A percentile compares a stretch with the other conserved stretches of the same genome.
Conservation (phyloP, 2,329 filamentous ascomycete species). For the Sporothrix protearum region DNA sequence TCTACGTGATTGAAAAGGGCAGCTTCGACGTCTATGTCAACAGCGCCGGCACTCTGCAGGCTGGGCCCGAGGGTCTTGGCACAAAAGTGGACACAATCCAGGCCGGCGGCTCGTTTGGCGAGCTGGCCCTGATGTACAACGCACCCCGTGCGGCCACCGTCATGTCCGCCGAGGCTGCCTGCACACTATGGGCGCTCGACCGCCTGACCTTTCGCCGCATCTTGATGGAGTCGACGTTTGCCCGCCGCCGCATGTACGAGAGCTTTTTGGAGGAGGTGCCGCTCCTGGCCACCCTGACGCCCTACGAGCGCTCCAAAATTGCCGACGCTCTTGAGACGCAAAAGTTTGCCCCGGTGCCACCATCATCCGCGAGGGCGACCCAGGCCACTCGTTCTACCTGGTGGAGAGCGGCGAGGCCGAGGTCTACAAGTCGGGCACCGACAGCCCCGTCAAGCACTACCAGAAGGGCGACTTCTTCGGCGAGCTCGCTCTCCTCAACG, state of each 20-base stretch:
- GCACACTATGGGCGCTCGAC: conserved; percentile 90
- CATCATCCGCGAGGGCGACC: conserved; percentile 90
- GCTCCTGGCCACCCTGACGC: conserved; percentile 74
- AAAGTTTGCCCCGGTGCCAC: conserved; percentile 75
- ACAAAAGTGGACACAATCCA: conserved; percentile 76
- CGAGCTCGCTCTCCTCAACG: conserved; percentile 87
- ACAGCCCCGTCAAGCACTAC: conserved; percentile 73
- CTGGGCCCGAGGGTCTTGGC: conserved; percentile 78
- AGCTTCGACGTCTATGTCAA: conserved; percentile 91
- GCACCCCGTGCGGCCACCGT: conserved; percentile 93
- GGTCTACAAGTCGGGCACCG: conserved; percentile 73
- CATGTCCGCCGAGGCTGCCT: conserved; percentile 71
- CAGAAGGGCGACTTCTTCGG: conserved; percentile 95
- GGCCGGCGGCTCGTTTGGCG: conserved; percentile 89
- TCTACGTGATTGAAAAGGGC: conserved; percentile 93
- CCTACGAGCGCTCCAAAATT: conserved; percentile 95
- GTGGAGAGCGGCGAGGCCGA: conserved; percentile 84
- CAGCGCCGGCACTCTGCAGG: conserved; percentile 67
- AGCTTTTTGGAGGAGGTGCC: conserved; percentile 93
- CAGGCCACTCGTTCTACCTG: conserved; percentile 86
- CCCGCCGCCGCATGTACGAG: conserved; percentile 94
- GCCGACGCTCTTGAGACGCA: conserved; percentile 90
- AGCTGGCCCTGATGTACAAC: conserved; percentile 98
- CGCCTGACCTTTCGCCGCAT: conserved; percentile 96
- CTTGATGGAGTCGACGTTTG: conserved; percentile 96